Percentiles rank a stretch among this genome's conserved stretches.
phyloP scores from a whole-genome alignment of 1,284 basidiomycete species.

The Puccinia novopanici region DNA sequence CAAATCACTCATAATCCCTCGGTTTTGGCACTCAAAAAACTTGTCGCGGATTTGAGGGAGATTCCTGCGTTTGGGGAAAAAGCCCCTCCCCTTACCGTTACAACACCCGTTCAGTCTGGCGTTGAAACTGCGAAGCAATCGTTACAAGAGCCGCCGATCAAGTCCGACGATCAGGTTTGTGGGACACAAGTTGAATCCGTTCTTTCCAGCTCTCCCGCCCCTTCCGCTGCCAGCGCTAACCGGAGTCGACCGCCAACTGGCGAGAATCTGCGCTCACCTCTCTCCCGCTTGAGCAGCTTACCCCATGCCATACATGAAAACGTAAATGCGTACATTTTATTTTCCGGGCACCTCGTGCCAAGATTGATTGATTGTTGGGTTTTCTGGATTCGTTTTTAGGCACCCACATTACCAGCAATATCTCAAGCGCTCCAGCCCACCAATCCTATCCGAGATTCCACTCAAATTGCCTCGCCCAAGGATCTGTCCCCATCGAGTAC shows the following conservation, averaged over 20 bases:
- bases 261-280: background rate
- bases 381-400: background rate
- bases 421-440: background rate
- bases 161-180: background rate
- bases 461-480: background rate
- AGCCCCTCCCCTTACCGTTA: background rate
- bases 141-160: background rate
- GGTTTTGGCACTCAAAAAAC: conserved; percentile 1
- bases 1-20: background rate
- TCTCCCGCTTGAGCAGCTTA: background rate
- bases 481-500: conserved; percentile 11
- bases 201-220: conserved; percentile 18
- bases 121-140: background rate
- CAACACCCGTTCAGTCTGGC: background rate
- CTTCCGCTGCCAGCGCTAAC: background rate
- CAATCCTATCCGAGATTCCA: background rate
- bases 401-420: conserved; percentile 18
- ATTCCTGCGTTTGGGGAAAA: conserved; percentile 28
- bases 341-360: background rate
- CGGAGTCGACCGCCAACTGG: background rate
- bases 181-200: conserved; percentile 16
- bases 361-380: background rate
- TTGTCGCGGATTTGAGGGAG: conserved; percentile 15
- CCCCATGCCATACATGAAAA: background rate
- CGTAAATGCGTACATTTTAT: background rate